These are phyloP conservation scores for Rhodotorula sp. DNA, from an alignment of 1,284 basidiomycete species.

Conservation along the genomic window DNA sequence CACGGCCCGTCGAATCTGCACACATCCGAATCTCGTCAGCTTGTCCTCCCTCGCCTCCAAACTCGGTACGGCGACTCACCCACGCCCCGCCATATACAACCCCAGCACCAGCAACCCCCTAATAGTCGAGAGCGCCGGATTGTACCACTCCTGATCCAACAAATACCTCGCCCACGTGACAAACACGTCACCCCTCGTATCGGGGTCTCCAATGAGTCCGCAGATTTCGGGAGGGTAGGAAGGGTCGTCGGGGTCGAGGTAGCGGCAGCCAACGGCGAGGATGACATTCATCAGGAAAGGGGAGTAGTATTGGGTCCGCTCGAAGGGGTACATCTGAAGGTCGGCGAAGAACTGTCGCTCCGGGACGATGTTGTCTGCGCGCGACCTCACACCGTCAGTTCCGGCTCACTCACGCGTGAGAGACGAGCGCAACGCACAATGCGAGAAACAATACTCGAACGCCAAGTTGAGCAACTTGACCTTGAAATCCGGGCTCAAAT, in stretches of 20 bases:
- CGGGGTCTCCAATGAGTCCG: slow-evolving; percentile 25
- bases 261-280: slow-evolving; percentile 35
- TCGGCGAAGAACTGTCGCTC: slow-evolving; percentile 33
- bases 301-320: slow-evolving; percentile 31
- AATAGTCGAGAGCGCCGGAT: slow-evolving; percentile 24
- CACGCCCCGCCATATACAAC: slow-evolving; percentile 28
- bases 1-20: slow-evolving; percentile 32
- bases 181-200: slow-evolving; percentile 33
- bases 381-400: neutral
- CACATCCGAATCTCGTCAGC: no score
- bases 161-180: slow-evolving; percentile 28
- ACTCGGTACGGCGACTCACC: neutral
- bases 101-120: slow-evolving; percentile 28
- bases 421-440: slow-evolving; percentile 5
- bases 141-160: slow-evolving; percentile 34
- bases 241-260: slow-evolving; percentile 30
- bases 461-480: slow-evolving; percentile 30
- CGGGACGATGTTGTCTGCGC: slow-evolving; percentile 27
- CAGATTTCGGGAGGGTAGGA: slow-evolving; percentile 31
- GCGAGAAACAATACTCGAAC: slow-evolving; percentile 36
- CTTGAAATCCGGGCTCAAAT: slow-evolving; percentile 28
- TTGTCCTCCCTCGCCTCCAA: no score
- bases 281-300: slow-evolving; percentile 36
- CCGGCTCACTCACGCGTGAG: neutral
- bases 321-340: slow-evolving; percentile 26